These are phyloP conservation scores for Chenopodium formosanum DNA, from an alignment of 148 eudicot species.

Conservation along the genomic window DNA sequence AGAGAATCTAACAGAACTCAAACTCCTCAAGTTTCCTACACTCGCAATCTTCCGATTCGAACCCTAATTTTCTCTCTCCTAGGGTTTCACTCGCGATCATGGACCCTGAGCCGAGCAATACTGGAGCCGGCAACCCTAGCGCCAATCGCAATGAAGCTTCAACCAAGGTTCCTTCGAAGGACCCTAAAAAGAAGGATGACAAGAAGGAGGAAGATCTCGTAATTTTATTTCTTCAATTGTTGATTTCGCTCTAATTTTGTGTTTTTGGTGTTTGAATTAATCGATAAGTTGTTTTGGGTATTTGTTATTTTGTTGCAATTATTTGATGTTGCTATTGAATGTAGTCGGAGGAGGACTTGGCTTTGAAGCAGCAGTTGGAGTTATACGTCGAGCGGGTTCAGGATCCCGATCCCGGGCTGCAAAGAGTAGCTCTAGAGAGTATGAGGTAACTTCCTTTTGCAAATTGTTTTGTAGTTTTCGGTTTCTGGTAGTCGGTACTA, in stretches of 20 bases:
- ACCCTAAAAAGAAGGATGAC: constrained; percentile 67
- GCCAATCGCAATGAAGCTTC: constrained; percentile 30
- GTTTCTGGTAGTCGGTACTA: background rate
- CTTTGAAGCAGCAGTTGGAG: constrained; percentile 85
- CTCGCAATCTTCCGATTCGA: background rate
- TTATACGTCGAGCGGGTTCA: constrained; percentile 85
- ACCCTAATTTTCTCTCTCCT: constrained; percentile 13
- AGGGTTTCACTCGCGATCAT: constrained; percentile 8
- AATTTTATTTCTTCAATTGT: constrained; percentile 11
- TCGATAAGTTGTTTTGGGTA: no score
- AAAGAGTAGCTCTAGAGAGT: constrained; percentile 79
- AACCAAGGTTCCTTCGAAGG: constrained; percentile 38
- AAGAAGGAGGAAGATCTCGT: constrained; percentile 82
- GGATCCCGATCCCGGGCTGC: constrained; percentile 74
- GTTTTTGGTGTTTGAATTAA: background rate
- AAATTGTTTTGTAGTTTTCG: no score
- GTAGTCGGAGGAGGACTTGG: constrained; percentile 97
- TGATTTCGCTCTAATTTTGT: background rate
- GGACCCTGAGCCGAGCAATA: constrained; percentile 37
- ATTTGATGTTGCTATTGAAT: background rate
- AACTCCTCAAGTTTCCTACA: no score
- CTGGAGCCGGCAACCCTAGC: constrained; percentile 15
- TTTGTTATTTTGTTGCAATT: no score
- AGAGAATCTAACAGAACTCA: no score
- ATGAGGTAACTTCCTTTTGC: constrained; percentile 56